A percentile compares a stretch with the other conserved stretches of the same genome.
These are phyloP conservation scores for Diaporthe ilicicola DNA, from an alignment of 2,329 filamentous ascomycete species.

Conservation along the genomic window DNA sequence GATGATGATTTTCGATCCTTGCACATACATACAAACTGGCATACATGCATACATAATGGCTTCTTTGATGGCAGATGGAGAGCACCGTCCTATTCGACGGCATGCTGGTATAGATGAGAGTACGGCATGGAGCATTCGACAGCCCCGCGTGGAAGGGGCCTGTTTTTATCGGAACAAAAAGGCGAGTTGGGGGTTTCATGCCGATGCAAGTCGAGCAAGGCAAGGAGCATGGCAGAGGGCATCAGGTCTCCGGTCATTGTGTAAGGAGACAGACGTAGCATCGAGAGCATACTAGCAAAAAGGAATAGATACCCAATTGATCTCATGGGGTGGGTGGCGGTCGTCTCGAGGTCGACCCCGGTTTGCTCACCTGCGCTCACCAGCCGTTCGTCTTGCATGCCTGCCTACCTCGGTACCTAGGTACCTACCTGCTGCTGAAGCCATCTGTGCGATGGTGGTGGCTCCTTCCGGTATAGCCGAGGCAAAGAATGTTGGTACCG, in stretches of 20 bases:
- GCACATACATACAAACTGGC: background rate
- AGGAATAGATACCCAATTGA: conserved; percentile 22
- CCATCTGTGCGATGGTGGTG: background rate
- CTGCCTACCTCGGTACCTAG: background rate
- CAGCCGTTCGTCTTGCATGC: no score
- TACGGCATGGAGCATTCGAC: background rate
- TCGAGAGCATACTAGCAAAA: conserved; percentile 22
- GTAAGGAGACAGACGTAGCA: background rate
- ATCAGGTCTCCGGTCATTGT: background rate
- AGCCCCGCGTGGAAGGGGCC: background rate
- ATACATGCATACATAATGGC: background rate
- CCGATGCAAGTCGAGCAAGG: background rate
- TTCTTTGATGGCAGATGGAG: background rate
- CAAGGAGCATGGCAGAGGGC: background rate
- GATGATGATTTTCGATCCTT: background rate
- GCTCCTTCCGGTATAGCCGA: background rate
- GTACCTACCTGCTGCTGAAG: background rate
- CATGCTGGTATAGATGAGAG: conserved; percentile 3
- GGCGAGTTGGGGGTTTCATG: background rate
- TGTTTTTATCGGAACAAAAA: background rate
- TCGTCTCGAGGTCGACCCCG: background rate
- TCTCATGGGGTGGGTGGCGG: conserved; percentile 6
- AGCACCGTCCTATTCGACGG: background rate
- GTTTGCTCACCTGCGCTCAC: no score
- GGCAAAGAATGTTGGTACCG: background rate